Evolutionary conservation across 805 yeast species (phyloP).

Genomic region (Saccharomycopsis sp.): DNA sequence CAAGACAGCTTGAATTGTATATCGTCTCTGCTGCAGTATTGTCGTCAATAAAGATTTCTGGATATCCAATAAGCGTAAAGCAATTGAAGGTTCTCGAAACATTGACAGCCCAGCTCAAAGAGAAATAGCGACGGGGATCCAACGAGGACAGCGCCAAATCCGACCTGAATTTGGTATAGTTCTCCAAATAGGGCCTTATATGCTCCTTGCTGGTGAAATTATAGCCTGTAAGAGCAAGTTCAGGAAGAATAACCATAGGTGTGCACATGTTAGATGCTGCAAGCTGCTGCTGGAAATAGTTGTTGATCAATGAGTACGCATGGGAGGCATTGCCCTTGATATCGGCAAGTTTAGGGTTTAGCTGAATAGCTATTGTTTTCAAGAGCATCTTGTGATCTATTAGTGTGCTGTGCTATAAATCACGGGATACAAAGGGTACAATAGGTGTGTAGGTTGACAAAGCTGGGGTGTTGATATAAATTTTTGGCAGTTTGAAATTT

Average conservation of each 20-base stretch:
- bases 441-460: too few relatives aligned
- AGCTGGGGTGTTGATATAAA: too few relatives aligned
- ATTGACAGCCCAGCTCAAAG: constrained; percentile 43
- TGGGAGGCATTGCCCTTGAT: constrained; percentile 45
- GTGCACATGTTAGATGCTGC: constrained; percentile 21
- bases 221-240: constrained; percentile 79
- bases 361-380: constrained; percentile 36
- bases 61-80: constrained; percentile 75
- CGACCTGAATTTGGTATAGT: constrained; percentile 23
- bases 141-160: background rate
- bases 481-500: too few relatives aligned
- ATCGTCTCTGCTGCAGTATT: constrained; percentile 26
- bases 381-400: too few relatives aligned
- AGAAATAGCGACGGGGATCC: background rate
- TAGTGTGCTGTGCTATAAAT: too few relatives aligned
- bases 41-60: constrained; percentile 39
- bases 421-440: too few relatives aligned
- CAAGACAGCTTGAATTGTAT: constrained; percentile 68
- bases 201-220: constrained; percentile 45
- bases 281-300: constrained; percentile 24
- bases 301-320: constrained; percentile 37
- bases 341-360: constrained; percentile 58
- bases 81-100: constrained; percentile 47
- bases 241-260: constrained; percentile 77
- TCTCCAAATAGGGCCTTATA: constrained; percentile 55